Evolutionary conservation across 768 basidiomycete species (phyloP).

Genomic region (Xanthoconium purpureum): DNA sequence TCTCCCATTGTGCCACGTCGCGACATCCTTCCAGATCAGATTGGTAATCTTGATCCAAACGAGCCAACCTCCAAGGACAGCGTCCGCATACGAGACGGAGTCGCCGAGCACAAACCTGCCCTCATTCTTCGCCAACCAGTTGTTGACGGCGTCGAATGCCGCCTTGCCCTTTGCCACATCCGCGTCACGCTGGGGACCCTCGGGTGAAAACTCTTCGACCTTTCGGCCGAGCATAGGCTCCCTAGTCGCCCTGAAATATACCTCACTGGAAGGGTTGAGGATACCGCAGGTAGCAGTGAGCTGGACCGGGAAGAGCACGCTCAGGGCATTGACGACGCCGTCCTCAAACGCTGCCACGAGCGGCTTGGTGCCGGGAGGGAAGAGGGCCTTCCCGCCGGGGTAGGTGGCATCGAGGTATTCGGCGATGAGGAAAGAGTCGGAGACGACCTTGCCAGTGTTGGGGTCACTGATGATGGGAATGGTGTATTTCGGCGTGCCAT

Average conservation of each 20-base stretch:
- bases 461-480: constrained; percentile 43
- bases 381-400: constrained; percentile 35
- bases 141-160: constrained; percentile 24
- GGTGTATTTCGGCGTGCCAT: constrained; percentile 37
- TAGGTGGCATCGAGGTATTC: constrained; percentile 45
- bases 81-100: constrained; percentile 35
- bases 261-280: constrained; percentile 29
- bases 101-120: constrained; percentile 37
- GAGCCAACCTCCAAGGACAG: constrained; percentile 33
- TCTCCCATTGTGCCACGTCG: constrained; percentile 37
- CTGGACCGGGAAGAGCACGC: constrained; percentile 12
- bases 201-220: constrained; percentile 37
- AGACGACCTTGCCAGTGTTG: constrained; percentile 31
- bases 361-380: constrained; percentile 40
- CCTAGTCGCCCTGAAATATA: constrained; percentile 35
- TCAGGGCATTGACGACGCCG: constrained; percentile 10
- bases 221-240: constrained; percentile 32
- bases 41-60: constrained; percentile 33
- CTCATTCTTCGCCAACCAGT: constrained; percentile 30
- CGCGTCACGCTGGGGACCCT: constrained; percentile 23
- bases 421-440: constrained; percentile 44
- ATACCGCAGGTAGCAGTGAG: constrained; percentile 7
- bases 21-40: constrained; percentile 34
- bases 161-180: constrained; percentile 29
- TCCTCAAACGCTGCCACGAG: constrained; percentile 40